Conservation (phyloP, 345 rosid genomes). For the Brassica cretica region DNA sequence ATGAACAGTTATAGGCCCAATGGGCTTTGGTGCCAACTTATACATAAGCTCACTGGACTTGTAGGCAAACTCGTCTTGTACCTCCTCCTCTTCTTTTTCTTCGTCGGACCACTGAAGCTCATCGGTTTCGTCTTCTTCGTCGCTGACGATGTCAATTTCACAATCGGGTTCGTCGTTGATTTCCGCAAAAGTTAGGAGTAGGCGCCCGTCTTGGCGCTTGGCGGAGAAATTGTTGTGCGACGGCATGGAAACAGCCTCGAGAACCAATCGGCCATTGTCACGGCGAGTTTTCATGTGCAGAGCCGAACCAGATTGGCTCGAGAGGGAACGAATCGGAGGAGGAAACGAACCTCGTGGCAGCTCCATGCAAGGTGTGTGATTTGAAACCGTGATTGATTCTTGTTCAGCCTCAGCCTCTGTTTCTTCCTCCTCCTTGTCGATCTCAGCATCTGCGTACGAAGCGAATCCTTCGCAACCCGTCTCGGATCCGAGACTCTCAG, state of each 20-base stretch:
- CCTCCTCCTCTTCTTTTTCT: conserved; percentile 35
- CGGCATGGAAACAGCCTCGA: conserved; percentile 80
- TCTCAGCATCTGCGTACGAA: conserved; percentile 51
- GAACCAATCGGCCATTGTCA: conserved; percentile 81
- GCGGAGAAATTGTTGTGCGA: conserved; percentile 67
- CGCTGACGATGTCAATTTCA: conserved; percentile 23
- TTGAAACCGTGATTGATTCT: conserved; percentile 27
- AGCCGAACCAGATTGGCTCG: conserved; percentile 54
- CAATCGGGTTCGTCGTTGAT: neutral
- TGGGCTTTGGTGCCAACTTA: conserved; percentile 56
- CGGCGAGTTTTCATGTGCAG: conserved; percentile 72
- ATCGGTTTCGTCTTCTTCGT: conserved; percentile 23
- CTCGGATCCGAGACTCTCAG: conserved; percentile 99
- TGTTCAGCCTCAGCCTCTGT: conserved; percentile 23
- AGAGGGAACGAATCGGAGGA: conserved; percentile 73
- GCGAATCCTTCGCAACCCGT: conserved; percentile 86
- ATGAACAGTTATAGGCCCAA: conserved; percentile 46
- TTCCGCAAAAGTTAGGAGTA: conserved; percentile 61
- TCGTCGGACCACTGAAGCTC: conserved; percentile 30
- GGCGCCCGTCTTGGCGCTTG: conserved; percentile 81
- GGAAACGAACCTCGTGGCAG: conserved; percentile 55
- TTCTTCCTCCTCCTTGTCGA: conserved; percentile 37
- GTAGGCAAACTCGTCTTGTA: conserved; percentile 36
- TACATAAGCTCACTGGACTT: conserved; percentile 41
- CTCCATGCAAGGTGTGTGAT: conserved; percentile 24